Conservation (phyloP, 2,329 filamentous ascomycete species). For the Aureobasidium subglaciale region DNA sequence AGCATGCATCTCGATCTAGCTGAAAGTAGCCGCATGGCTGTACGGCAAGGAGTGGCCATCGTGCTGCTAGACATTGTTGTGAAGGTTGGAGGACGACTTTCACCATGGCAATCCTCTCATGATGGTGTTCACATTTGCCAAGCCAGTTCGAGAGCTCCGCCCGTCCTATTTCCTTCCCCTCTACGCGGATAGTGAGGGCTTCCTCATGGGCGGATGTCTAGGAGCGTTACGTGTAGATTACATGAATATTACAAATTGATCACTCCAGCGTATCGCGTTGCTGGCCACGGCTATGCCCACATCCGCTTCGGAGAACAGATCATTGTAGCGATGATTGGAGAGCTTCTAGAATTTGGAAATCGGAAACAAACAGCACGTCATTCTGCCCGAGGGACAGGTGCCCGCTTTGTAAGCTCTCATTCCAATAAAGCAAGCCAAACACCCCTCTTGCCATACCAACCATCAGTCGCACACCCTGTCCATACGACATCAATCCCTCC, state of each 20-base stretch:
- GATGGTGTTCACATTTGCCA: not conserved
- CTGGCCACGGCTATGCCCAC: not conserved
- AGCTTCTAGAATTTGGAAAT: not conserved
- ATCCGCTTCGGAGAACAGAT: not conserved
- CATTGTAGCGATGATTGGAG: not conserved
- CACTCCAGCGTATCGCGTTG: not conserved
- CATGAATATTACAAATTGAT: too few relatives aligned
- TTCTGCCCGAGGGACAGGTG: not conserved
- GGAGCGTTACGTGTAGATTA: too few relatives aligned
- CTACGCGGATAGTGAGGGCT: too few relatives aligned
- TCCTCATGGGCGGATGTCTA: too few relatives aligned
- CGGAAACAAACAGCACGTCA: not conserved
- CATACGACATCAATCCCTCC: not conserved
- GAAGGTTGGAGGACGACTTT: not conserved
- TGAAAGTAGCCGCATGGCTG: slow-evolving; percentile 18
- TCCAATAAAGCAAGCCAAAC: slow-evolving; percentile 5
- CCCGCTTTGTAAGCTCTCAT: slow-evolving; percentile 7
- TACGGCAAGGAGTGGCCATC: slow-evolving; percentile 14
- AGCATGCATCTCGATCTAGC: slow-evolving; percentile 14
- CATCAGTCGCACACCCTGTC: not conserved
- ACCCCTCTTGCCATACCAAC: not conserved
- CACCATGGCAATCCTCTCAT: not conserved
- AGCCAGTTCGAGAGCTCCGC: not conserved
- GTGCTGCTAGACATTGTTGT: slow-evolving; percentile 8
- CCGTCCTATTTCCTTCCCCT: not conserved